Evolutionary conservation across 2,329 filamentous ascomycete species (phyloP).

Genomic region (Sporothrix curviconia): DNA sequence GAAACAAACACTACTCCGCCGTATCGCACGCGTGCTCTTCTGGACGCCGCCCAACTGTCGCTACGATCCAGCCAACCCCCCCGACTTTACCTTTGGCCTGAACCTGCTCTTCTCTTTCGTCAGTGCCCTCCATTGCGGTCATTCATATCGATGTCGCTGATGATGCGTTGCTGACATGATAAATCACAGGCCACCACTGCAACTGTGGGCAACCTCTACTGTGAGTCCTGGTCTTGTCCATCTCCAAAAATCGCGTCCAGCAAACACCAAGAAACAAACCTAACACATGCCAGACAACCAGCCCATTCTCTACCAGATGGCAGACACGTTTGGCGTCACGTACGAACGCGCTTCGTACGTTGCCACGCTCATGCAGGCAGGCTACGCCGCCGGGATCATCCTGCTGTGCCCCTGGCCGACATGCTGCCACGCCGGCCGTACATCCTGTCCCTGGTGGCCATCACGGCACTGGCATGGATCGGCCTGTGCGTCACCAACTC

Average conservation of each 20-base stretch:
- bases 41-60: constrained; percentile 54
- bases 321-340: constrained; percentile 61
- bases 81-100: constrained; percentile 58
- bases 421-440: constrained; percentile 61
- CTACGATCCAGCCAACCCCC: constrained; percentile 60
- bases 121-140: background rate
- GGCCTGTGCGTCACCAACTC: constrained; percentile 62
- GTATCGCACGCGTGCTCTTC: background rate
- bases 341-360: constrained; percentile 62
- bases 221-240: too few species aligned
- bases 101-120: constrained; percentile 67
- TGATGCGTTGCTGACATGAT: background rate
- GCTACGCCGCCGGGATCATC: constrained; percentile 67
- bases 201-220: constrained; percentile 72
- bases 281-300: constrained; percentile 54
- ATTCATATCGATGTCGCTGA: background rate
- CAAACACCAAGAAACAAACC: too few species aligned
- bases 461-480: constrained; percentile 66
- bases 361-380: constrained; percentile 71
- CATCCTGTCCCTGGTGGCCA: constrained; percentile 58
- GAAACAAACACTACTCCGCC: background rate
- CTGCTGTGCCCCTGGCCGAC: constrained; percentile 74
- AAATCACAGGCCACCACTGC: constrained; percentile 50
- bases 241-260: too few species aligned
- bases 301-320: constrained; percentile 70